phyloP scores from a whole-genome alignment of 1,284 basidiomycete species.

The Puccinia coronata region DNA sequence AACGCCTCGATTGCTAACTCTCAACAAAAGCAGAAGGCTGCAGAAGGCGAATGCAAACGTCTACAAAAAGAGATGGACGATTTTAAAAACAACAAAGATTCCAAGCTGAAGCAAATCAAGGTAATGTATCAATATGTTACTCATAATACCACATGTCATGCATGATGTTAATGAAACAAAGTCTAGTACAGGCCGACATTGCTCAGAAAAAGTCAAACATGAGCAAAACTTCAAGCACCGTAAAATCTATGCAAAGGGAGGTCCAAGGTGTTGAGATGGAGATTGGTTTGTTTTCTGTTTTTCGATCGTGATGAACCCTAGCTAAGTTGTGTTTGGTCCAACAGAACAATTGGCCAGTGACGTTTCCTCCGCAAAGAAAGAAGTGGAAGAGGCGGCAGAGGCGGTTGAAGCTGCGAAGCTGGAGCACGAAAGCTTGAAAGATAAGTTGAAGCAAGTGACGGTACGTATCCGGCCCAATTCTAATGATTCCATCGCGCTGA shows the following conservation, averaged over 20 bases:
- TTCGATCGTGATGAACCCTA: not conserved
- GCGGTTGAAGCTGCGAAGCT: slow-evolving; percentile 67
- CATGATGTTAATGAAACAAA: slow-evolving; percentile 1
- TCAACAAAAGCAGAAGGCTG: slow-evolving; percentile 74
- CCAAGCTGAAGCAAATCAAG: slow-evolving; percentile 91
- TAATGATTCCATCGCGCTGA: slow-evolving; percentile 5
- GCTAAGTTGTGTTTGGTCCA: not conserved
- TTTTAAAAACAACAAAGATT: slow-evolving; percentile 97
- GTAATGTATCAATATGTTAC: slow-evolving; percentile 60
- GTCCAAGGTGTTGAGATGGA: slow-evolving; percentile 83
- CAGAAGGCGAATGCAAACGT: slow-evolving; percentile 75
- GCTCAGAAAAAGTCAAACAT: slow-evolving; percentile 76
- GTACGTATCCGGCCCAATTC: slow-evolving; percentile 59
- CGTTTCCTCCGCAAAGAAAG: slow-evolving; percentile 66
- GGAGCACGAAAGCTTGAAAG: slow-evolving; percentile 68
- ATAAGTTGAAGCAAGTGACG: slow-evolving; percentile 65
- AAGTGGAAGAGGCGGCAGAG: slow-evolving; percentile 67
- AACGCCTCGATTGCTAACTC: slow-evolving; percentile 68
- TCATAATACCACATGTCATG: slow-evolving; percentile 10
- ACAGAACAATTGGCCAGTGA: slow-evolving; percentile 81
- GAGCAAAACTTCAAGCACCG: slow-evolving; percentile 74
- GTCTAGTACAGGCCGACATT: slow-evolving; percentile 68
- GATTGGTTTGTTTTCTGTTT: slow-evolving; percentile 66
- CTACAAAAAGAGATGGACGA: slow-evolving; percentile 96
- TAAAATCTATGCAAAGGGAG: slow-evolving; percentile 86